Base-by-base conservation (phyloP, 495 filamentous ascomycete genomes). In the Aspergillus ostianus region DNA sequence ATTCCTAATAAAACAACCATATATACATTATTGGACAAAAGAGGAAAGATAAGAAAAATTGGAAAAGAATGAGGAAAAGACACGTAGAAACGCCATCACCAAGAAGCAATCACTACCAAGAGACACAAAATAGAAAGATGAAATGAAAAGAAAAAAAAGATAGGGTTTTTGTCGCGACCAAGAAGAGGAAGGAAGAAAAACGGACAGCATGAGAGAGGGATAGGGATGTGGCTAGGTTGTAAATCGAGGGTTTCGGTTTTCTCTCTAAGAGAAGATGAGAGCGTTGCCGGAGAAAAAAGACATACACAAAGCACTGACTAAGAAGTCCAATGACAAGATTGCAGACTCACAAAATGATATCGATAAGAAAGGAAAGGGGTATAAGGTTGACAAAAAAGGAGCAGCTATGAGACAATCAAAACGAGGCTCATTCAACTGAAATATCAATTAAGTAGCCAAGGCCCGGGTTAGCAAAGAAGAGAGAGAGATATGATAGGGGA, bases 341-440 rank as follows among this genome's bases (percentile, higher is more conserved):
- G 52, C 45, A n/a, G 17, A 45, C 27, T 48, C 45, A n/a, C 30
- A n/a, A 8, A 30, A 32, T 4, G 21, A 57, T n/a, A 51, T 47
- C 12, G 19, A 57, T 56, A 53, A 52, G 49, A 56, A 55, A 60
- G 53, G 61, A 50, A 64, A 66, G 54, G 61, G 64, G 60, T 67
- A 64, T 67, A 67, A 56, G 30, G 18, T 49, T 53, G 20, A 21
- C 57, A 51, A 53, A 44, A 41, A 51, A 55, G 26, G 13, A 32
- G 47, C 53, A 53, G 29, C 45, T 49, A 61, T 26, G 45, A 32
- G 36, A 41, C 12, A 41, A 41, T 8, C 36, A 41, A 41, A 41
- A 41, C 36, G 36, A 41, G 36, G 13, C 36, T 41, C 36, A 12
- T 41, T 41, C 15, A 17, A 41, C 8, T 17, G 36, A 41, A 10